These are phyloP conservation scores for Paecilomyces fulvus DNA, from an alignment of 2,329 filamentous ascomycete genomes.

Conservation along the genomic window DNA sequence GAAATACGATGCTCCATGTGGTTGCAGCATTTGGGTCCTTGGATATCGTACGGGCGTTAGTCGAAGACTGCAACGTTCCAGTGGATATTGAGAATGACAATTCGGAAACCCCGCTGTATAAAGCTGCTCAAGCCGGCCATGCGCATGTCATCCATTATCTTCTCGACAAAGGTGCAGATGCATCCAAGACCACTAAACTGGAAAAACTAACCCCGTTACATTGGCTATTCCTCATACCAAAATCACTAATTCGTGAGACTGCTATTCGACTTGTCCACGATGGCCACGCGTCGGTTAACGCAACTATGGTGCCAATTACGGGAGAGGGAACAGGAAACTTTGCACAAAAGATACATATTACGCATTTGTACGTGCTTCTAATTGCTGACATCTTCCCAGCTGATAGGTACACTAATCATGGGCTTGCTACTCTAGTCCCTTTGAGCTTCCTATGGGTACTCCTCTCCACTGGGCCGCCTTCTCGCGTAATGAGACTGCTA, in stretches of 20 bases:
- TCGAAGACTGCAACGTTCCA: conserved; percentile 6
- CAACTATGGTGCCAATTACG: conserved; percentile 10
- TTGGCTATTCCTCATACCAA: conserved; percentile 17
- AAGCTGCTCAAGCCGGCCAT: conserved; percentile 20
- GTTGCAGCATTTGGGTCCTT: too few relatives aligned
- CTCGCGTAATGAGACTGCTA: conserved; percentile 11
- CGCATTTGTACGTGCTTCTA: conserved; percentile 16
- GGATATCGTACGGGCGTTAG: too few relatives aligned
- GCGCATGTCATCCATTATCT: conserved; percentile 13
- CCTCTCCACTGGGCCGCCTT: conserved; percentile 21
- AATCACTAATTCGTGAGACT: conserved; percentile 8
- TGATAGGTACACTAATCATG: background rate
- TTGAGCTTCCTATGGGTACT: conserved; percentile 18
- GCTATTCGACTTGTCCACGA: conserved; percentile 11
- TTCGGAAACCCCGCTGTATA: conserved; percentile 18
- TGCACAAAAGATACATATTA: conserved; percentile 12
- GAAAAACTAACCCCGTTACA: conserved; percentile 14
- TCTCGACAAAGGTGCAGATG: conserved; percentile 14
- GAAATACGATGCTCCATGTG: too few relatives aligned
- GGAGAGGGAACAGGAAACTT: conserved; percentile 12
- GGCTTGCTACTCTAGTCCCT: conserved; percentile 13
- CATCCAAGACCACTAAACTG: conserved; percentile 10
- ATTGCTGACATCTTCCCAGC: background rate
- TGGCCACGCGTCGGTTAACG: conserved; percentile 14
- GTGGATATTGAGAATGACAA: conserved; percentile 17